Base-by-base conservation (phyloP, 495 filamentous ascomycete species). In the Talaromyces wortmannii region DNA sequence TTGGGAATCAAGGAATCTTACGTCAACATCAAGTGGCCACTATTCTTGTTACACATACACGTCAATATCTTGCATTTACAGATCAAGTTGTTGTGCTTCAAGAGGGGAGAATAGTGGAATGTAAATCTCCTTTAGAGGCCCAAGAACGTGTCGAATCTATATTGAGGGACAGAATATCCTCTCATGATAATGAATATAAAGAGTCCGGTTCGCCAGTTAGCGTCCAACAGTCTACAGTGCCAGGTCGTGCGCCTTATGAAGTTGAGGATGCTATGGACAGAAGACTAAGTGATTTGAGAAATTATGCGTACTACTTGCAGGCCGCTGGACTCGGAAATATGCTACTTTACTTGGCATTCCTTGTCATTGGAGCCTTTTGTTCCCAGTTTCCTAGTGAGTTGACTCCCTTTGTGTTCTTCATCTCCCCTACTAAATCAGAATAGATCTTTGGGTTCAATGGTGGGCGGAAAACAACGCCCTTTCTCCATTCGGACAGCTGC, bases 51-150 rank as follows among this genome's bases (percentile, higher is more conserved):
- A 30, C 48, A 17, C 45, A 52, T 31, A 3, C 18, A 7, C 33
- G 12, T 36, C 66, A 63, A 18, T 66, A 66, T 51, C 61, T 78
- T 7, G 70, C 69, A 7, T 57, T 58, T 5, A 74, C 76, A 12
- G 71, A 78, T 56, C 62, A 79, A 47, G 70, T 80, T 47, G 63
- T 80, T 32, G 70, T 63, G 2, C 61, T 82, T 0, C 64, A 60
- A 40, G 61, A 72, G 33, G 76, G 77, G 0, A 64, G 45, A 7
- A 63, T 78, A 18, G 43, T 64, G 5, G 71, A 79, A 56, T 67
- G 75, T 56, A 76, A 77, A 5, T 68, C 44, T n/a, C 80, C 71
- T 55, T 32, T 64, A 0, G 48, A 67, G 16, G 61, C 77, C 32
- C 50, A 62, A 16, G 30, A 49, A 12, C 36, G 32, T 6, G 43